These are phyloP conservation scores for Pythium monospermum DNA, from an alignment of 352 stramenopile genomes.

Conservation along the genomic window DNA sequence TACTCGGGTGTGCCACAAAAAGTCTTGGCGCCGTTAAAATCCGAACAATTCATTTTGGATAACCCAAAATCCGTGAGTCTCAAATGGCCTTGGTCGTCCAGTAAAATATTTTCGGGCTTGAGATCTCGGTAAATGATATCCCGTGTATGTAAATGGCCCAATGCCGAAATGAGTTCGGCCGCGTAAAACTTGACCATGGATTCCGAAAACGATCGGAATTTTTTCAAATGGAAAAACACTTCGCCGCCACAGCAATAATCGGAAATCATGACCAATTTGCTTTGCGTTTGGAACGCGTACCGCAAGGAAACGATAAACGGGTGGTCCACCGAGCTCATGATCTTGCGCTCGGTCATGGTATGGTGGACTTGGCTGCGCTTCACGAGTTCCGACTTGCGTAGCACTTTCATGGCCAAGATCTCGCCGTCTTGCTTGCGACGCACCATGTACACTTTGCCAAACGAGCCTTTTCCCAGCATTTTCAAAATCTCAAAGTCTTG, in stretches of 20 bases:
- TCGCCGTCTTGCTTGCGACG: conserved; percentile 70
- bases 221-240: conserved; percentile 91
- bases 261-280: conserved; percentile 90
- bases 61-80: conserved; percentile 93
- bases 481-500: conserved; percentile 96
- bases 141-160: conserved; percentile 87
- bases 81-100: conserved; percentile 90
- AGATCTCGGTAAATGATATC: conserved; percentile 93
- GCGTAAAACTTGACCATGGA: conserved; percentile 90
- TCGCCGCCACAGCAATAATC: conserved; percentile 89
- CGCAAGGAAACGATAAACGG: conserved; percentile 96
- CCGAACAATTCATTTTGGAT: conserved; percentile 83
- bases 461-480: conserved; percentile 96
- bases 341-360: conserved; percentile 85
- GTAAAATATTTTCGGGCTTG: conserved; percentile 92
- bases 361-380: conserved; percentile 86
- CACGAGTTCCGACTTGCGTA: conserved; percentile 84
- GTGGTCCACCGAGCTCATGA: conserved; percentile 91
- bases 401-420: conserved; percentile 87
- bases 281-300: conserved; percentile 89
- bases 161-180: conserved; percentile 88
- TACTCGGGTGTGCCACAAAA: conserved; percentile 89
- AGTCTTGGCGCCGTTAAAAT: conserved; percentile 77
- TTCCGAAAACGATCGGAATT: conserved; percentile 88
- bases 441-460: conserved; percentile 98